Conservation (phyloP, 805 yeast genomes). For the Debaryomyces tyrocola region DNA sequence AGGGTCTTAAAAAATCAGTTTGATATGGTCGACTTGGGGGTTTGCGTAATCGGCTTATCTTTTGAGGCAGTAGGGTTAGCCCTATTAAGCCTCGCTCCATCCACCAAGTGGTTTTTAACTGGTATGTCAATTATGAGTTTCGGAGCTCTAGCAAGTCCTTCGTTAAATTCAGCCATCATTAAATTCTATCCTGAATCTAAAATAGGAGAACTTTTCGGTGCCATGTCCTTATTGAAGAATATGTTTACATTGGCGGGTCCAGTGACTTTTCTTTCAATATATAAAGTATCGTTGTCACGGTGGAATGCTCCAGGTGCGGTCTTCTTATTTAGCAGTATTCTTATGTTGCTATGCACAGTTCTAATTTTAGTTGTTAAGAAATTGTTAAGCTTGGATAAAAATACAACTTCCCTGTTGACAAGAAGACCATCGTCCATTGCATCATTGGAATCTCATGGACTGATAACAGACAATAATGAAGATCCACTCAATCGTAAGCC, state of each 20-base stretch:
- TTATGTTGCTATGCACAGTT: constrained; percentile 10
- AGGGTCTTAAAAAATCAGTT: constrained; percentile 38
- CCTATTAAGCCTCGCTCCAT: constrained; percentile 29
- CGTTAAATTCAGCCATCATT: constrained; percentile 56
- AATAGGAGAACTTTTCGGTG: constrained; percentile 75
- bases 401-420: constrained; percentile 8
- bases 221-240: constrained; percentile 59
- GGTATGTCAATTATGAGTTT: constrained; percentile 43
- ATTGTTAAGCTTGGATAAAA: constrained; percentile 13
- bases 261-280: constrained; percentile 45
- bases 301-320: constrained; percentile 30
- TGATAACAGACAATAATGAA: no score
- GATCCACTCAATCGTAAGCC: not conserved
- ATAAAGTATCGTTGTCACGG: constrained; percentile 30
- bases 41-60: constrained; percentile 33
- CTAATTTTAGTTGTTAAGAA: constrained; percentile 16
- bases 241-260: constrained; percentile 50
- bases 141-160: constrained; percentile 55
- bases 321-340: constrained; percentile 19
- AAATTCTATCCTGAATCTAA: constrained; percentile 60
- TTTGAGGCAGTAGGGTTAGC: constrained; percentile 41
- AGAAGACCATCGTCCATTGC: constrained; percentile 5
- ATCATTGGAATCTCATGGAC: not conserved
- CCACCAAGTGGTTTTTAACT: constrained; percentile 26
- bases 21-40: constrained; percentile 51